Conservation (phyloP, 192 early-diverging fungal genomes). For the Coemansia sp. region DNA sequence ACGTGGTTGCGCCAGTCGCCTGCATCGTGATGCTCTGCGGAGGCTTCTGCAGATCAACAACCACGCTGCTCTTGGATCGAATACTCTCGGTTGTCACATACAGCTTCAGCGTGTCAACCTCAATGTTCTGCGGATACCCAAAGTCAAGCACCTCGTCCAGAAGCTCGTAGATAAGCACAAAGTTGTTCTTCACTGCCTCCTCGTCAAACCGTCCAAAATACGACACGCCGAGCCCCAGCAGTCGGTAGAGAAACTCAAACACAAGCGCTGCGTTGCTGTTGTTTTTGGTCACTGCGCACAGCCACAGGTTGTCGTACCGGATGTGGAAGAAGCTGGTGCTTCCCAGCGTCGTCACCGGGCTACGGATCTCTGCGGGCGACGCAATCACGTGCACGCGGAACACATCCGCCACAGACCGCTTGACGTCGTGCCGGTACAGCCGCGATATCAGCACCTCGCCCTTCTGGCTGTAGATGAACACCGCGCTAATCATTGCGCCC, state of each 20-base stretch:
- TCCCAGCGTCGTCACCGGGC: slow-evolving; percentile 86
- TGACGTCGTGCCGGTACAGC: slow-evolving; percentile 91
- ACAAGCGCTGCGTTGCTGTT: slow-evolving; percentile 80
- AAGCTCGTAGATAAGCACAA: slow-evolving; percentile 84
- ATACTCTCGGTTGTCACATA: slow-evolving; percentile 88
- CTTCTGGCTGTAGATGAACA: slow-evolving; percentile 98
- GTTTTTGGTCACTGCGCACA: slow-evolving; percentile 78
- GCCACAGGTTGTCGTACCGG: slow-evolving; percentile 93
- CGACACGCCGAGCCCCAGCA: slow-evolving; percentile 68
- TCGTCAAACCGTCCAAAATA: slow-evolving; percentile 87
- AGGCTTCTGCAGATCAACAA: slow-evolving; percentile 30
- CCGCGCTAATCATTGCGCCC: slow-evolving; percentile 79
- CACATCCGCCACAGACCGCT: slow-evolving; percentile 94
- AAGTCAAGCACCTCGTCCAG: slow-evolving; percentile 86
- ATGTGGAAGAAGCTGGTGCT: slow-evolving; percentile 95
- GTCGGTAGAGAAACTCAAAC: slow-evolving; percentile 77
- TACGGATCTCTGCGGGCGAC: slow-evolving; percentile 71
- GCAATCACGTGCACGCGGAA: slow-evolving; percentile 98
- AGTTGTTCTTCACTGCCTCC: slow-evolving; percentile 82
- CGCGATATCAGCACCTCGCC: slow-evolving; percentile 97
- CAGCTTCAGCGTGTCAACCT: slow-evolving; percentile 79
- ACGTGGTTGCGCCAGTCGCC: slow-evolving; percentile 92
- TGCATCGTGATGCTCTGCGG: slow-evolving; percentile 89
- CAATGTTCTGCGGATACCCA: slow-evolving; percentile 86
- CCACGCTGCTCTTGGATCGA: slow-evolving; percentile 61